Evolutionary conservation across 805 yeast genomes (phyloP).

Genomic region (Yamadazyma tumulicola): DNA sequence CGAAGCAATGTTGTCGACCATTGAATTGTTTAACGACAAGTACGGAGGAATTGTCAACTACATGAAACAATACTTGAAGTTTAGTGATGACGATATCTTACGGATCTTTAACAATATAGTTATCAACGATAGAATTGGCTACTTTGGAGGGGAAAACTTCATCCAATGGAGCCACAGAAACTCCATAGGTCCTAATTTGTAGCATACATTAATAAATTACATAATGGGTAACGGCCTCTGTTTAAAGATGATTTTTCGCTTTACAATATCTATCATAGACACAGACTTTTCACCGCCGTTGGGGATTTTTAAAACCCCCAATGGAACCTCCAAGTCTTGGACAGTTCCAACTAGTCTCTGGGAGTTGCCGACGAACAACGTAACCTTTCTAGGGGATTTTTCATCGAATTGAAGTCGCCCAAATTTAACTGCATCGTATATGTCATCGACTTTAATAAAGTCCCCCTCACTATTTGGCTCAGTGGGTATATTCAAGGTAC

Average conservation of each 20-base stretch:
- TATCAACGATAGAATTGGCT: slow-evolving; percentile 14
- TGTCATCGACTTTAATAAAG: slow-evolving; percentile 31
- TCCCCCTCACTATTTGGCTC: slow-evolving; percentile 22
- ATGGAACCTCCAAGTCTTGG: slow-evolving; percentile 57
- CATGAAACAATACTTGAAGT: slow-evolving; percentile 39
- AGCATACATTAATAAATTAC: slow-evolving; percentile 30
- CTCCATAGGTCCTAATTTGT: slow-evolving; percentile 7
- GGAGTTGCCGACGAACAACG: slow-evolving; percentile 61
- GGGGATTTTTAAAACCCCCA: slow-evolving; percentile 47
- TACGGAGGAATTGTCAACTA: slow-evolving; percentile 57
- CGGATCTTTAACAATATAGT: slow-evolving; percentile 25
- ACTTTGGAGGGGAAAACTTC: slow-evolving; percentile 5
- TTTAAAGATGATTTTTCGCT: slow-evolving; percentile 56
- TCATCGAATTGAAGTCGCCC: slow-evolving; percentile 49
- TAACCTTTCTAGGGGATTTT: slow-evolving; percentile 40
- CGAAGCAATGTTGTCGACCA: slow-evolving; percentile 66
- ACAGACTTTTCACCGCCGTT: slow-evolving; percentile 28
- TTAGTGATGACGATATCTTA: slow-evolving; percentile 42
- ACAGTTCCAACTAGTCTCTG: slow-evolving; percentile 66
- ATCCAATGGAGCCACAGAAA: slow-evolving; percentile 11
- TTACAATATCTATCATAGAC: slow-evolving; percentile 56
- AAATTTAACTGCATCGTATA: slow-evolving; percentile 46
- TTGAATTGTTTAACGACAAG: slow-evolving; percentile 47
- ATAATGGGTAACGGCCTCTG: slow-evolving; percentile 76
- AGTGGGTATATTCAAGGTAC: slow-evolving; percentile 53